Evolutionary conservation across 2,329 filamentous ascomycete genomes (phyloP).

Genomic region (Penicillium sp.): DNA sequence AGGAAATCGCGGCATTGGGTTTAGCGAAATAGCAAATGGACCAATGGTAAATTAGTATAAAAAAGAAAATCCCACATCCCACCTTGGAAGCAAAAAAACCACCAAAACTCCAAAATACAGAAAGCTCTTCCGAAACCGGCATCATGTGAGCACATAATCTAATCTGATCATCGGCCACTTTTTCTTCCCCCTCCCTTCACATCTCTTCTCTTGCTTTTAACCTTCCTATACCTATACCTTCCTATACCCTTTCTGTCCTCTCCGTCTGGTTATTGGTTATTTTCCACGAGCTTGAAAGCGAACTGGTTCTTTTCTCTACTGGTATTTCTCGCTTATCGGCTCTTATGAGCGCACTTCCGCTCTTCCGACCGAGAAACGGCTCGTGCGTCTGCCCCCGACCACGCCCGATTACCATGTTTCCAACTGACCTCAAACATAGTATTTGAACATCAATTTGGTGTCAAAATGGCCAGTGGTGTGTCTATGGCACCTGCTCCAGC

Average conservation of each 20-base stretch:
- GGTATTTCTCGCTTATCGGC: slow-evolving; percentile 28
- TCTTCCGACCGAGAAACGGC: slow-evolving; percentile 33
- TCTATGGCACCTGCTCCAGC: slow-evolving; percentile 38
- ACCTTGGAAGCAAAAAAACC: not conserved
- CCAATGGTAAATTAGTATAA: slow-evolving; percentile 2
- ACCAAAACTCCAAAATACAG: too few species aligned
- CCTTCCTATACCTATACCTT: not conserved
- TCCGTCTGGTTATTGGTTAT: too few species aligned
- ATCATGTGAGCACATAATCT: slow-evolving; percentile 27
- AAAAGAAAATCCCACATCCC: slow-evolving; percentile 2
- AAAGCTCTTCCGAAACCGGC: slow-evolving; percentile 23
- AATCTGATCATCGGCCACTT: slow-evolving; percentile 25
- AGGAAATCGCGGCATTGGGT: not conserved
- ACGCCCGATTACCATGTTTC: slow-evolving; percentile 16
- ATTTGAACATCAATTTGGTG: slow-evolving; percentile 15
- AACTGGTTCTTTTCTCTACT: not conserved
- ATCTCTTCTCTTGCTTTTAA: not conserved
- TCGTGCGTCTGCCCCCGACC: slow-evolving; percentile 22
- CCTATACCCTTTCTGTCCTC: not conserved
- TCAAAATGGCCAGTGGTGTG: slow-evolving; percentile 37
- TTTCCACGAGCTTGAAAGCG: not conserved
- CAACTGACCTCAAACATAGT: slow-evolving; percentile 22
- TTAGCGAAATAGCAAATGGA: not conserved
- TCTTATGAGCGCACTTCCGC: slow-evolving; percentile 34
- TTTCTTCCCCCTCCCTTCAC: slow-evolving; percentile 11